Evolutionary conservation across 768 basidiomycete species (phyloP), one percentile per base, ranked within the genome.

Genomic region (Termitomyces sp.): DNA sequence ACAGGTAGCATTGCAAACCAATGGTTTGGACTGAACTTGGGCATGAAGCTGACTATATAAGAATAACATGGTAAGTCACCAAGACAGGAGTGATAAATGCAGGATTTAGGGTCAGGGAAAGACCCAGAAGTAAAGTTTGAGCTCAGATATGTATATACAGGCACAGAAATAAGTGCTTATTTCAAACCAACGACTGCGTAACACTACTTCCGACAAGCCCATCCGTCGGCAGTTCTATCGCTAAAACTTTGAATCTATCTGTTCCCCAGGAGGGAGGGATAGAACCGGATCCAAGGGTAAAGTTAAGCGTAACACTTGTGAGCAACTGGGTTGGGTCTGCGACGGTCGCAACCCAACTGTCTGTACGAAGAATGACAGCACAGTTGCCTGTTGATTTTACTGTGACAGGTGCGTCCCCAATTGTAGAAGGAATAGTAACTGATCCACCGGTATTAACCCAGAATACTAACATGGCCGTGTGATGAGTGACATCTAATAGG

Each of bases 281-380:
- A 18, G 61, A 53, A 8, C 61, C 60, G 18, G 60, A 50, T 53
- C 65, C 61, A 30, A 67, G 54, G 24, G 66, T 69, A 20, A 72
- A 62, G 52, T 64, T 71, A 30, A 80, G 44, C 12, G 64, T 62
- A 10, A 80, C 67, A 2, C 66, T 63, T 4, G 63, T 58, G 30
- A 82, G 63, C 0, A 72, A 73, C 64, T 90, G 88, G 1, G 84
- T 84, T 2, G 88, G 88, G 67, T 90, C 88, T 2, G 88, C 80
- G 20, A 88, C 77, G 0, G 80, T 83, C 40, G 89, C 63, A 20
- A 72, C 72, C 53, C 80, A 75, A 4, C 71, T 70, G 14, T 72
- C 64, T 28, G 75, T 54, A 10, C 75, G 66, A 60, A 80, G 77
- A 16, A 84, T 75, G 24, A 85, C 58, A 4, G 73, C 77, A 18